Evolutionary conservation across 345 rosid genomes (phyloP).

Genomic region (Pistacia integerrima): DNA sequence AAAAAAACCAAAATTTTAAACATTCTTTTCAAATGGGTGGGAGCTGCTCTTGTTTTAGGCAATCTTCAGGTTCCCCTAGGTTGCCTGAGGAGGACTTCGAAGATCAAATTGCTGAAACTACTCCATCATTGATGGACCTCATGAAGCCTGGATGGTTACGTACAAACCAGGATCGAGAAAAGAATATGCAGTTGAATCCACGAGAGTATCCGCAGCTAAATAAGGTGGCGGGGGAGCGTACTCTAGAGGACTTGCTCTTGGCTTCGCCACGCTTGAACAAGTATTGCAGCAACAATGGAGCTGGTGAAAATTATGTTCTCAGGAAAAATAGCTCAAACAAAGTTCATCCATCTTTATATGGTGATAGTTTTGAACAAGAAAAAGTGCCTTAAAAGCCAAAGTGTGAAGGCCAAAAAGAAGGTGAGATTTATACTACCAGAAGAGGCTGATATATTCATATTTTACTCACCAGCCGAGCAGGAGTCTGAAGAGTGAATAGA

Average conservation of each 20-base stretch:
- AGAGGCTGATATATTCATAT: conserved; percentile 39
- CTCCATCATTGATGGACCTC: background rate
- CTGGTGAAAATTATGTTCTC: conserved; percentile 26
- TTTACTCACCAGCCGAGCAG: conserved; percentile 17
- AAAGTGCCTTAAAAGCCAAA: conserved; percentile 8
- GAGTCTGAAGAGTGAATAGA: background rate
- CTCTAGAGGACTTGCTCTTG: conserved; percentile 39
- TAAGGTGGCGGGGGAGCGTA: conserved; percentile 3
- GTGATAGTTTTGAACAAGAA: conserved; percentile 3
- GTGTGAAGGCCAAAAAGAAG: conserved; percentile 37
- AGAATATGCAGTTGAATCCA: conserved; percentile 3
- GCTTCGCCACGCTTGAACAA: conserved; percentile 25
- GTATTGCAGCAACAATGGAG: background rate
- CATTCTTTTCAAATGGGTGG: conserved; percentile 23
- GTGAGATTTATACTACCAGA: conserved; percentile 50
- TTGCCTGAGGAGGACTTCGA: background rate
- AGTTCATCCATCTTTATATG: conserved; percentile 29
- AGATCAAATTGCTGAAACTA: conserved; percentile 7
- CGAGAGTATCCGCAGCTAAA: conserved; percentile 8
- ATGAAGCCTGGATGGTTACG: conserved; percentile 20
- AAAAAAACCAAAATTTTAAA: background rate
- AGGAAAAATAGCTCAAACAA: conserved; percentile 23
- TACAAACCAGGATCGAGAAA: background rate
- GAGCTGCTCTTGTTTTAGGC: conserved; percentile 21
- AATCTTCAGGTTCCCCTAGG: conserved; percentile 10